Evolutionary conservation across 169 alveolate genomes (phyloP).

Genomic region (Babesia gibsoni): DNA sequence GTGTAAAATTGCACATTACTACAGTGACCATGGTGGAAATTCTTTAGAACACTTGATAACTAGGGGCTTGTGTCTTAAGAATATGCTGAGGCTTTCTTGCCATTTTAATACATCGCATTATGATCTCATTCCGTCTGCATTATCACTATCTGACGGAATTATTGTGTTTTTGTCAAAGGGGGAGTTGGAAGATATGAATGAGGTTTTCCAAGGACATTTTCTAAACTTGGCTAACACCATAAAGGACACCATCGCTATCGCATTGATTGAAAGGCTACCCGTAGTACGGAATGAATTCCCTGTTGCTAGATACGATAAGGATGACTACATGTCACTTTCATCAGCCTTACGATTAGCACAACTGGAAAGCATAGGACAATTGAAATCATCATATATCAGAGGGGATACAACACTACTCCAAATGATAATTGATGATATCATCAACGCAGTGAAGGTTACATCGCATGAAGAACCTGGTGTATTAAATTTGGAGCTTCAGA

Average conservation of each 20-base stretch:
- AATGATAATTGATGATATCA: neutral
- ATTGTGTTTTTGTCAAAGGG: too few species aligned
- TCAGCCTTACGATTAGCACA: neutral
- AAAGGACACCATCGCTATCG: neutral
- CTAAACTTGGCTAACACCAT: neutral
- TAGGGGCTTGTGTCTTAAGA: neutral
- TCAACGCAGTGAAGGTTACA: too few species aligned
- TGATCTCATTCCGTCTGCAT: too few species aligned
- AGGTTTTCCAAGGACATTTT: neutral
- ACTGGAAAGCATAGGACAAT: neutral
- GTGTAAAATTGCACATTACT: neutral
- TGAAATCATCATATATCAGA: neutral
- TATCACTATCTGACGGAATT: too few species aligned
- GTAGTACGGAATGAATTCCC: neutral
- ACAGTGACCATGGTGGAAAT: neutral
- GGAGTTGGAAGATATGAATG: too few species aligned
- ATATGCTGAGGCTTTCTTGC: neutral
- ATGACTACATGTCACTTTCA: neutral
- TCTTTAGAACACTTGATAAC: neutral
- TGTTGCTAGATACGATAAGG: neutral
- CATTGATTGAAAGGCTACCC: neutral
- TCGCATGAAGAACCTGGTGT: neutral
- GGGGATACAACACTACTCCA: neutral
- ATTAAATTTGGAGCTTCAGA: neutral
- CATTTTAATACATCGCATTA: neutral